Conservation (phyloP, 352 stramenopile species). For the Phytophthora cajani region DNA sequence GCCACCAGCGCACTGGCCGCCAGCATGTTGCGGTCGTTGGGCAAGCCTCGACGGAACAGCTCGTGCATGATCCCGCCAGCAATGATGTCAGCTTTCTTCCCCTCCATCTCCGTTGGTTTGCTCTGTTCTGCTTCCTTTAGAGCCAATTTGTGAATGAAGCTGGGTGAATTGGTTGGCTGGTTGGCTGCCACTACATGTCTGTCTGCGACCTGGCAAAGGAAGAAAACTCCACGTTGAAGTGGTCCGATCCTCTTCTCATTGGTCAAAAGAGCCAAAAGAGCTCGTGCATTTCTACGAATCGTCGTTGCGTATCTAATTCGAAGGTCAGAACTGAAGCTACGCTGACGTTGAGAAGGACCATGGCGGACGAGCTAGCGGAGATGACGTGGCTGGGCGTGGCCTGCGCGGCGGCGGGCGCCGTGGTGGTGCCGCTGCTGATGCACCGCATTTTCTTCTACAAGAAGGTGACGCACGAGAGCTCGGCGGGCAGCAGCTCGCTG, state of each 20-base stretch:
- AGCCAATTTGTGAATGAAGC: slow-evolving; percentile 28
- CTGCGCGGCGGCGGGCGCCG: slow-evolving; percentile 36
- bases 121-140: slow-evolving; percentile 1
- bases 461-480: slow-evolving; percentile 37
- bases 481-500: slow-evolving; percentile 46
- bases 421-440: slow-evolving; percentile 61
- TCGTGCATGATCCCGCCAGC: slow-evolving; percentile 91
- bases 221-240: slow-evolving; percentile 31
- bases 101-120: slow-evolving; percentile 19
- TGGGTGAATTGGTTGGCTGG: not conserved
- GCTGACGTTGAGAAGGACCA: slow-evolving; percentile 1
- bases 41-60: slow-evolving; percentile 81
- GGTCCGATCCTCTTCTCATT: slow-evolving; percentile 5
- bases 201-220: slow-evolving; percentile 22
- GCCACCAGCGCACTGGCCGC: slow-evolving; percentile 85
- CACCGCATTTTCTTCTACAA: slow-evolving; percentile 61
- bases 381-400: slow-evolving; percentile 50
- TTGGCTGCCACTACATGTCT: slow-evolving; percentile 20
- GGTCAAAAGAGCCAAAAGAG: not conserved
- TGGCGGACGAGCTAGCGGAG: slow-evolving; percentile 32
- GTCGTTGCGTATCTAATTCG: not conserved
- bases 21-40: slow-evolving; percentile 92
- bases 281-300: not conserved
- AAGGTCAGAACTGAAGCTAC: not conserved
- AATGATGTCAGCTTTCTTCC: slow-evolving; percentile 57